phyloP scores from a whole-genome alignment of 495 filamentous ascomycete species.

The Penicillium waksmanii region DNA sequence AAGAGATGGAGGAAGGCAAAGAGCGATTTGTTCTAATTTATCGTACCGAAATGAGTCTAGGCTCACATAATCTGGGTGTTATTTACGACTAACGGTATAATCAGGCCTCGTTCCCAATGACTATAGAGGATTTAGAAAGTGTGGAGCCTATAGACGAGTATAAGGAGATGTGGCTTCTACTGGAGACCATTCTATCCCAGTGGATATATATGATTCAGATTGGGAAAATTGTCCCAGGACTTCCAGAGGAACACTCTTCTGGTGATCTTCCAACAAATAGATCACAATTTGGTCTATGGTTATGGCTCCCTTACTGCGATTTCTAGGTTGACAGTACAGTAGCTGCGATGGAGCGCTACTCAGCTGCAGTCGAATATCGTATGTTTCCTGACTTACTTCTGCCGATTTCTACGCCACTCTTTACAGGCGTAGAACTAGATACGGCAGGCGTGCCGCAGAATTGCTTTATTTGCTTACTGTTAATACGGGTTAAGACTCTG shows the following conservation, averaged over 20 bases:
- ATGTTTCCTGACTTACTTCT: slow-evolving; percentile 18
- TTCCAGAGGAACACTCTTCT: background rate
- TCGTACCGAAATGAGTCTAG: slow-evolving; percentile 7
- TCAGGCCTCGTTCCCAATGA: slow-evolving; percentile 19
- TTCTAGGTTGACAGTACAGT: slow-evolving; percentile 24
- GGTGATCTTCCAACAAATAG: slow-evolving; percentile 2
- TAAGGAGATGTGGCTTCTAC: slow-evolving; percentile 37
- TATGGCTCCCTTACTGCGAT: slow-evolving; percentile 23
- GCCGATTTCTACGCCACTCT: slow-evolving; percentile 17
- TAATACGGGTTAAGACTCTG: slow-evolving; percentile 33
- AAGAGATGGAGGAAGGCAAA: slow-evolving; percentile 17
- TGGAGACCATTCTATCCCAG: slow-evolving; percentile 43
- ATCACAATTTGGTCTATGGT: slow-evolving; percentile 19
- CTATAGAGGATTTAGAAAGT: slow-evolving; percentile 16
- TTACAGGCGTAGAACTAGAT: slow-evolving; percentile 30
- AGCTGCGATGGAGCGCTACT: slow-evolving; percentile 22
- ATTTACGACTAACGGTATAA: slow-evolving; percentile 24
- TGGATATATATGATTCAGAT: slow-evolving; percentile 37
- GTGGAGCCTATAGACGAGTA: slow-evolving; percentile 21
- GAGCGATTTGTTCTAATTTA: slow-evolving; percentile 28
- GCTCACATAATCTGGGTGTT: slow-evolving; percentile 21
- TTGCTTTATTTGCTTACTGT: slow-evolving; percentile 35
- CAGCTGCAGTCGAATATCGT: slow-evolving; percentile 19
- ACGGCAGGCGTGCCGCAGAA: slow-evolving; percentile 31
- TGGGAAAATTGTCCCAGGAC: slow-evolving; percentile 25